phyloP scores from a whole-genome alignment of 1,284 basidiomycete genomes.

The Ustilago esculenta region DNA sequence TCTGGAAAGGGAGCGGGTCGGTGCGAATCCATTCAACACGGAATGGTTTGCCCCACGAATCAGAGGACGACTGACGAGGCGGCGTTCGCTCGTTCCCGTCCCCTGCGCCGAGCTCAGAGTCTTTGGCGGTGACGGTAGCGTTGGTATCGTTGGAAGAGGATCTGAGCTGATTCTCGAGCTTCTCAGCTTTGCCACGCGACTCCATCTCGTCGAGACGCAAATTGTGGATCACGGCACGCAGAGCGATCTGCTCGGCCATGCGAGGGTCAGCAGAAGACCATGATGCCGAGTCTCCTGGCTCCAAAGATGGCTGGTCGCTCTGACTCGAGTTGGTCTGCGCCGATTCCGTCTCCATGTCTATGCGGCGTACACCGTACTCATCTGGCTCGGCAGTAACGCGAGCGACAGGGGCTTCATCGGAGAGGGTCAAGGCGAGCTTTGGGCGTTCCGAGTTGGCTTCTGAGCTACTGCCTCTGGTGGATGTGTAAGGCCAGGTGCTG shows the following conservation, averaged over 20 bases:
- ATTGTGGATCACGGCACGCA: constrained; percentile 60
- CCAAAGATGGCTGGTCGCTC: constrained; percentile 34
- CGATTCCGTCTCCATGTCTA: constrained; percentile 44
- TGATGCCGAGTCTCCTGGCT: constrained; percentile 49
- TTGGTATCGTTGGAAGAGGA: constrained; percentile 41
- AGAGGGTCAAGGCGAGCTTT: constrained; percentile 15
- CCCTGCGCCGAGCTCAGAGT: background rate
- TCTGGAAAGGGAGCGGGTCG: constrained; percentile 78
- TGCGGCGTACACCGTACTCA: constrained; percentile 39
- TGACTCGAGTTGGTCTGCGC: constrained; percentile 19
- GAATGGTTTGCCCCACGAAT: constrained; percentile 72
- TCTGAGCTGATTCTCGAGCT: constrained; percentile 49
- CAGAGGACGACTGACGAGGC: constrained; percentile 35
- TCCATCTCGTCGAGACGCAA: constrained; percentile 57
- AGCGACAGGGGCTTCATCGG: constrained; percentile 3
- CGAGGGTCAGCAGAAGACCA: constrained; percentile 52
- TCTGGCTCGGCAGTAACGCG: constrained; percentile 30
- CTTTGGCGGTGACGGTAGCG: constrained; percentile 15
- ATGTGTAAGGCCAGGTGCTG: constrained; percentile 44
- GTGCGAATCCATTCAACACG: constrained; percentile 84
- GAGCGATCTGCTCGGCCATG: constrained; percentile 68
- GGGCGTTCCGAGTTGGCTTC: constrained; percentile 14
- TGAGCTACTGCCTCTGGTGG: constrained; percentile 2
- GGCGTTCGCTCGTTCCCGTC: constrained; percentile 23
- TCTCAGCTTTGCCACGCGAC: constrained; percentile 45